Evolutionary conservation across 192 early-diverging fungal genomes (phyloP).

Genomic region (Entophlyctis luteolus): DNA sequence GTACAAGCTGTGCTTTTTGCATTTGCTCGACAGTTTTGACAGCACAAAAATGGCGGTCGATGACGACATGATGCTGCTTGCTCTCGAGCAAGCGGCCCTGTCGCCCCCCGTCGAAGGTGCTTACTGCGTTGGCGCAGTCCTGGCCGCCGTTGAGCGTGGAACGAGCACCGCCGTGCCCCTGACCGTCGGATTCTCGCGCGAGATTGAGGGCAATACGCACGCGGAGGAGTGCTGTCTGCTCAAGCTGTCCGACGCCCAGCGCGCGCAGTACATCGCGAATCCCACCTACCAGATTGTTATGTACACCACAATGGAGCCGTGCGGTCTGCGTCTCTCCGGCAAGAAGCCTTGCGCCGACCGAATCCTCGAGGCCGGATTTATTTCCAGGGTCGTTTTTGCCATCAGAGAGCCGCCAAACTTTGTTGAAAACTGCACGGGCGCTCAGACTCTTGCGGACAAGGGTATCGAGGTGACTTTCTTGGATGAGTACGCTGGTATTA

Average conservation of each 20-base stretch:
- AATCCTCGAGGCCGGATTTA: conserved; percentile 60
- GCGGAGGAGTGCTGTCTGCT: conserved; percentile 85
- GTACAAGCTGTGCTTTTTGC: too few species aligned
- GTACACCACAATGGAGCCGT: conserved; percentile 98
- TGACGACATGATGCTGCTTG: conserved; percentile 61
- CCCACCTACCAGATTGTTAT: conserved; percentile 32
- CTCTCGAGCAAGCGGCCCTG: conserved; percentile 76
- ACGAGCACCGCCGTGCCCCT: conserved; percentile 49
- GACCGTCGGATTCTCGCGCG: conserved; percentile 83
- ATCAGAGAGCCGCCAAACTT: conserved; percentile 78
- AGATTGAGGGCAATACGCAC: conserved; percentile 94
- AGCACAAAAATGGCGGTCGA: neutral
- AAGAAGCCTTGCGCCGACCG: conserved; percentile 71
- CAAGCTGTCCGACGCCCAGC: conserved; percentile 54
- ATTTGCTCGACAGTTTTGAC: too few species aligned
- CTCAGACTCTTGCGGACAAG: conserved; percentile 55
- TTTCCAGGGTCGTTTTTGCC: conserved; percentile 77
- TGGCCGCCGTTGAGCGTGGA: conserved; percentile 33
- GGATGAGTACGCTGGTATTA: conserved; percentile 56
- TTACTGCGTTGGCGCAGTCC: conserved; percentile 90
- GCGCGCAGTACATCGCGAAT: conserved; percentile 46
- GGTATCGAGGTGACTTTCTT: conserved; percentile 77
- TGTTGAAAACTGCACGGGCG: conserved; percentile 72
- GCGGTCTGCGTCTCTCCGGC: conserved; percentile 67
- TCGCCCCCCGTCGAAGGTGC: conserved; percentile 75